Base-by-base conservation (phyloP, 441 rosid species). In the Hypseocharis bilobata region DNA sequence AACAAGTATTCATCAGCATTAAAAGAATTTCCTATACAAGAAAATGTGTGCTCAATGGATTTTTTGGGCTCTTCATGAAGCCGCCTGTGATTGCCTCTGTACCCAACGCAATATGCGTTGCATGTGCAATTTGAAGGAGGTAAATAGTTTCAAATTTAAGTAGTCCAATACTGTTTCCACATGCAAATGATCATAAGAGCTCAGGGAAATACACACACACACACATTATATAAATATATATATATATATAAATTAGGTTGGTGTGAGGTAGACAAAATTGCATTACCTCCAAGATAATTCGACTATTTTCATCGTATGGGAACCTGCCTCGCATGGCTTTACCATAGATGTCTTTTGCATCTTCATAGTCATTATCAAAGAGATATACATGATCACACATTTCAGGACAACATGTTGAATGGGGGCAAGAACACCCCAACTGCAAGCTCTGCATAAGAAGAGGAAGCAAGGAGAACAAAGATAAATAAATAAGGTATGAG, bases 301-400 rank as follows among this genome's bases (percentile, higher is more conserved):
- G 85, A 63, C 91, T 86, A 72, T 80, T 86, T 72, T 82, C 83
- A 65, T 94, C 95, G 70, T 94, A 94, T 0, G 98, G 91, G 68
- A 92, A 92, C 76, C 95, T 89, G 29, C 82, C 86, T 65, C 42
- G 66, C 91, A 92, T 84, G 60, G 92, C 67, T 69, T 81, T 88
- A 58, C 99, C 96, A 64, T 72, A 67, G 65, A 85, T 78, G 82
- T 94, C 99, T 78, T 80, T 89, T 52, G 98, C 97, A 64, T 91
- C 96, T 73, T 86, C 96, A 69, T 86, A 91, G 82, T 94, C 99
- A 76, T 78, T 81, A 71, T 78, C 88, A 34, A 91, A 94, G 72
- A 94, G 98, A 82, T 91, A 91, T 30, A 88, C 90, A 19, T 91
- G 99, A 77, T 85, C 91, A 79, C 99, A 94, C 40, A 79, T 78